Conservation (phyloP, 164 flowering plant species). For the Nymphaea colorata region DNA sequence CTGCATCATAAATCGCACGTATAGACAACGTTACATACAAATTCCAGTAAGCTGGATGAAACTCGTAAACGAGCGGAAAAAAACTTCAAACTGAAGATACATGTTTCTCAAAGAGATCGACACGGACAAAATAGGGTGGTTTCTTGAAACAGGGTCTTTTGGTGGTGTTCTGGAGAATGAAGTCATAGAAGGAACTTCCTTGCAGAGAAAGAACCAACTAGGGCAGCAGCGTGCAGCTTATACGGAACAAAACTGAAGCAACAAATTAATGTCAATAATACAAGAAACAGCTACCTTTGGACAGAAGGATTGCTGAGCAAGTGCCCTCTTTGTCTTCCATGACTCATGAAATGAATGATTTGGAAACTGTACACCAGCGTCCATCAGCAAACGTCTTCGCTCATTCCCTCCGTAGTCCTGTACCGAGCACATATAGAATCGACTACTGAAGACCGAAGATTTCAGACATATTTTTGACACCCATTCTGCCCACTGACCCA, state of each 20-base stretch:
- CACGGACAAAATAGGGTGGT: background rate
- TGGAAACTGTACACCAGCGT: conserved; percentile 8
- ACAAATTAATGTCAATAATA: too few species aligned
- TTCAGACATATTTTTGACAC: conserved; percentile 74
- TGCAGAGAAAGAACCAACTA: background rate
- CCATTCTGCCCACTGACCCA: conserved; percentile 73
- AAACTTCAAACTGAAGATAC: background rate
- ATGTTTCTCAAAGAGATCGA: background rate
- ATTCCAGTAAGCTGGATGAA: background rate
- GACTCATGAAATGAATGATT: conserved; percentile 22
- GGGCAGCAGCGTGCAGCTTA: background rate
- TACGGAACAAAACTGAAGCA: too few species aligned
- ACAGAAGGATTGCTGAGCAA: conserved; percentile 24
- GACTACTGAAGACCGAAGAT: conserved; percentile 39
- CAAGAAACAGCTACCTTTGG: conserved; percentile 34
- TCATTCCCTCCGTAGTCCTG: conserved; percentile 1
- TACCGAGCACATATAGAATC: conserved; percentile 51
- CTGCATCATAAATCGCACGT: conserved; percentile 24
- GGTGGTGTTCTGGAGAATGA: background rate
- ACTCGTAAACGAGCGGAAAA: background rate
- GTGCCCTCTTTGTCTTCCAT: background rate
- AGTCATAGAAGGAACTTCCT: background rate
- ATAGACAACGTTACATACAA: background rate
- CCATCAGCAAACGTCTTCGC: conserved; percentile 5
- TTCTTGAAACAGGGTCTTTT: background rate